A percentile compares a stretch with the other conserved stretches of the same genome.
Evolutionary conservation across 495 filamentous ascomycete species (phyloP).

Genomic region (Acidomyces sp.): DNA sequence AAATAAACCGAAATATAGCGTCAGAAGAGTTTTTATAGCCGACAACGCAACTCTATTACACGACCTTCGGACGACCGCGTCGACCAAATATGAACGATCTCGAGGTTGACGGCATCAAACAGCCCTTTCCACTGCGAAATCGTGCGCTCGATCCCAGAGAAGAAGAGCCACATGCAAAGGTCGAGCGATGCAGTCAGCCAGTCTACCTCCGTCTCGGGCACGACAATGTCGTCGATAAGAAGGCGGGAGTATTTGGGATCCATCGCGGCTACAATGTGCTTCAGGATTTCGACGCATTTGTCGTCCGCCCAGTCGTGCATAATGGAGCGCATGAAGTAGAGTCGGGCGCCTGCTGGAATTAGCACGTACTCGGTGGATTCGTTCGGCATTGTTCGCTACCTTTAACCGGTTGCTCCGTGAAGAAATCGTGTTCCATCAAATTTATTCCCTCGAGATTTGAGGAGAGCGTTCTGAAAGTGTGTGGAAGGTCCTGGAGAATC

Average conservation of each 20-base stretch:
- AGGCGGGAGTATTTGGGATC: constrained; percentile 1
- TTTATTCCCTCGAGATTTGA: constrained; percentile 1
- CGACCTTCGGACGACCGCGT: neutral
- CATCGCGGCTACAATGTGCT: constrained; percentile 9
- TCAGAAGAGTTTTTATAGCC: too few relatives aligned
- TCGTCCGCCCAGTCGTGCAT: constrained; percentile 18
- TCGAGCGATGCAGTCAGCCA: neutral
- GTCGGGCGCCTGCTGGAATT: constrained; percentile 8
- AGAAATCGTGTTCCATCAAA: constrained; percentile 12
- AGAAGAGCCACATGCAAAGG: constrained; percentile 7
- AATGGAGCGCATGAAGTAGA: constrained; percentile 13
- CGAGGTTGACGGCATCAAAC: constrained; percentile 2
- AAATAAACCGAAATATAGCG: too few relatives aligned
- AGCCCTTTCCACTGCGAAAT: constrained; percentile 8
- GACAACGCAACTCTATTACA: neutral
- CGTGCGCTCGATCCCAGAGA: constrained; percentile 12
- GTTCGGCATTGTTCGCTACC: neutral
- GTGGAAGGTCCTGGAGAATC: constrained; percentile 13
- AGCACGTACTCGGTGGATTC: neutral
- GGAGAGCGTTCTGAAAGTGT: neutral
- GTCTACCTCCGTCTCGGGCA: neutral
- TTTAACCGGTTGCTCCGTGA: constrained; percentile 12
- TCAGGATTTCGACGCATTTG: constrained; percentile 4
- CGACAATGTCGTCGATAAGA: constrained; percentile 14
- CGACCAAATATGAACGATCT: constrained; percentile 10